Evolutionary conservation across 1,284 basidiomycete genomes (phyloP), one percentile per base, ranked within the genome.

Genomic region (Cerioporus squamosus): DNA sequence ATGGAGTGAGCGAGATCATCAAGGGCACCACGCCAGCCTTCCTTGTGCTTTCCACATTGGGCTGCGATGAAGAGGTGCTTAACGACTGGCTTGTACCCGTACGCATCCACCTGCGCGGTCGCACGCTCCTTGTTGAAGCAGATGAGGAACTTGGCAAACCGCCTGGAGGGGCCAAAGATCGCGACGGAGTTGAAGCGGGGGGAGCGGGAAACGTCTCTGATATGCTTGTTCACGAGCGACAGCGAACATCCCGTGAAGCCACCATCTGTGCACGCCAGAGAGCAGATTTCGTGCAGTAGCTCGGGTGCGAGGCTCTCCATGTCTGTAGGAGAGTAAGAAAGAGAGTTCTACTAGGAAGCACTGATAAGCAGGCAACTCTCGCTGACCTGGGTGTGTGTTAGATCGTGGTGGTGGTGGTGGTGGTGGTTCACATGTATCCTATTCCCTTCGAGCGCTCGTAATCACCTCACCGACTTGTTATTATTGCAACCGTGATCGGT

Each of bases 191-290:
- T 7, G 51, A 22, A 39, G 17, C 47, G 47, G 20, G 36, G 15
- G 7, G 33, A 20, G 14, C 47, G 31, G 22, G 33, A 49, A 49
- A 18, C 22, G 20, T 2, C 8, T 49, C 33, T 49, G 47, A 39
- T 18, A 8, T 23, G 15, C 12, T 49, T 49, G 1, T 20, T 39
- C 18, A 51, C 50, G 39, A n/a, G 39, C 26, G 55, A 46, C 39
- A 57, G 55, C n/a, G 50, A 43, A n/a, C 38, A 42, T 2, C 50
- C 55, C 10, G 50, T 57, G 23, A 38, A 38, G 10, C 56, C 51
- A 7, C 56, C 56, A 23, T 57, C 51, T 12, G 36, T 38, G 31
- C 56, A 57, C 6, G 56, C 56, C 9, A 48, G 40, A 4, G 17
- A 6, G 26, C 9, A 29, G 26, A 39, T 39, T 12, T 18, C 18